phyloP scores from a whole-genome alignment of 805 yeast species.

The Starmerella potacharoeniae region DNA sequence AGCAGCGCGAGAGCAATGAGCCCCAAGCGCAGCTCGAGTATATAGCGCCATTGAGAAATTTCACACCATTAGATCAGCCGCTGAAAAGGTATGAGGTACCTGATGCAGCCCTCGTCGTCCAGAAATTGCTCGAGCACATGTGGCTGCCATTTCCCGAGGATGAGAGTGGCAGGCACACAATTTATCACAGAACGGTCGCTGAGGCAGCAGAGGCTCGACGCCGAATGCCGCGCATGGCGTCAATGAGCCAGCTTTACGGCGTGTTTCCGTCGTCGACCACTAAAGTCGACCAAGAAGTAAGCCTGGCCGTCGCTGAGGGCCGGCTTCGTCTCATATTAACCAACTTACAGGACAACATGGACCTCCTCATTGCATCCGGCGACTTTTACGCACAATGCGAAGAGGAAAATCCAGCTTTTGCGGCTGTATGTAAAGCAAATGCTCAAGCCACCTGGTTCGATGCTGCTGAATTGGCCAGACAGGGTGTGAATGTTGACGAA shows the following conservation, averaged over 20 bases:
- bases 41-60: slow-evolving; percentile 10
- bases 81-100: slow-evolving; percentile 17
- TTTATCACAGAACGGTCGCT: slow-evolving; percentile 23
- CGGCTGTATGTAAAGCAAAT: slow-evolving; percentile 19
- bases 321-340: slow-evolving; percentile 24
- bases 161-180: slow-evolving; percentile 14
- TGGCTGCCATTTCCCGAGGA: slow-evolving; percentile 27
- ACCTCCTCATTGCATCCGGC: slow-evolving; percentile 25
- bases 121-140: slow-evolving; percentile 22
- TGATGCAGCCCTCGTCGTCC: slow-evolving; percentile 22
- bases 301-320: slow-evolving; percentile 21
- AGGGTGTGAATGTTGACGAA: slow-evolving; percentile 15
- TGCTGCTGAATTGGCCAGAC: slow-evolving; percentile 20
- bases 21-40: slow-evolving; percentile 15
- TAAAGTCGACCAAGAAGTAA: slow-evolving; percentile 29
- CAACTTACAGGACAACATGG: slow-evolving; percentile 25
- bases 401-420: slow-evolving; percentile 14
- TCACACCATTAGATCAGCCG: slow-evolving; percentile 15
- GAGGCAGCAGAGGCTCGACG: slow-evolving; percentile 23
- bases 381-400: slow-evolving; percentile 17
- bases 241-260: slow-evolving; percentile 29
- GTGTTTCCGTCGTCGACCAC: slow-evolving; percentile 30
- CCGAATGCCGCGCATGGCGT: slow-evolving; percentile 27
- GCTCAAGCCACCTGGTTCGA: slow-evolving; percentile 26
- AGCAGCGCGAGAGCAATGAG: slow-evolving; percentile 15